A percentile compares a stretch with the other conserved stretches of the same genome.
Evolutionary conservation across 164 flowering plant species (phyloP).

Genomic region (Umbilicus rupestris): DNA sequence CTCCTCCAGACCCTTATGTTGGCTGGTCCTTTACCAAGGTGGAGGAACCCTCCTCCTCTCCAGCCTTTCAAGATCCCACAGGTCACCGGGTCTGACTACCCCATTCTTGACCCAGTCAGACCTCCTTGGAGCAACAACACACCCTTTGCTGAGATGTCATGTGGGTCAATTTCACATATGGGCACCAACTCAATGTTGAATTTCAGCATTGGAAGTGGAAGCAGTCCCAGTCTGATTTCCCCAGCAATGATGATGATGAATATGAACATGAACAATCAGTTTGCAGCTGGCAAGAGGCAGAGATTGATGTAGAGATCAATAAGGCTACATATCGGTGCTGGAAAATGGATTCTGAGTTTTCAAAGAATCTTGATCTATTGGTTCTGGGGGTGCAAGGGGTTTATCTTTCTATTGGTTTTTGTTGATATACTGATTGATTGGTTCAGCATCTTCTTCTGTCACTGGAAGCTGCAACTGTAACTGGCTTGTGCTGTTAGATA

Average conservation of each 20-base stretch:
- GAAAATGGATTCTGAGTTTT: not conserved
- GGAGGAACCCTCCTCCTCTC: constrained; percentile 69
- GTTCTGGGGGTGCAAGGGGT: too few relatives aligned
- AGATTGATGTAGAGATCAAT: constrained; percentile 14
- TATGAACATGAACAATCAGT: constrained; percentile 6
- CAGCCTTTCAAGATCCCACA: constrained; percentile 43
- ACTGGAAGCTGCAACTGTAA: too few relatives aligned
- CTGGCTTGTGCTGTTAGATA: too few relatives aligned
- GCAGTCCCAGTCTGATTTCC: constrained; percentile 12
- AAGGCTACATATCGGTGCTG: not conserved
- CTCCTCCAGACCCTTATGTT: constrained; percentile 66
- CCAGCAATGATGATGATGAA: constrained; percentile 7
- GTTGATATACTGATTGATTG: too few relatives aligned
- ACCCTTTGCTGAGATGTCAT: constrained; percentile 15
- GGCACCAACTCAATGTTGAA: constrained; percentile 27
- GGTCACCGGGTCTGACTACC: constrained; percentile 16
- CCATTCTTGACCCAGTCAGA: too few relatives aligned
- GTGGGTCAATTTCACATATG: constrained; percentile 23
- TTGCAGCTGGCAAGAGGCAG: constrained; percentile 32
- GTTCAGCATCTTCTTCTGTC: too few relatives aligned
- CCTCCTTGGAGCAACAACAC: too few relatives aligned
- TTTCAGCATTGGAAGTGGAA: constrained; percentile 17
- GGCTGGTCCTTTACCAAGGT: constrained; percentile 72
- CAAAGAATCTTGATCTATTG: too few relatives aligned
- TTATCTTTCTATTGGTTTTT: too few relatives aligned